A percentile compares a stretch with the other conserved stretches of the same genome.
These are phyloP conservation scores for Musa acuminata DNA, from an alignment of 176 grass and related monocot genomes.

Conservation along the genomic window DNA sequence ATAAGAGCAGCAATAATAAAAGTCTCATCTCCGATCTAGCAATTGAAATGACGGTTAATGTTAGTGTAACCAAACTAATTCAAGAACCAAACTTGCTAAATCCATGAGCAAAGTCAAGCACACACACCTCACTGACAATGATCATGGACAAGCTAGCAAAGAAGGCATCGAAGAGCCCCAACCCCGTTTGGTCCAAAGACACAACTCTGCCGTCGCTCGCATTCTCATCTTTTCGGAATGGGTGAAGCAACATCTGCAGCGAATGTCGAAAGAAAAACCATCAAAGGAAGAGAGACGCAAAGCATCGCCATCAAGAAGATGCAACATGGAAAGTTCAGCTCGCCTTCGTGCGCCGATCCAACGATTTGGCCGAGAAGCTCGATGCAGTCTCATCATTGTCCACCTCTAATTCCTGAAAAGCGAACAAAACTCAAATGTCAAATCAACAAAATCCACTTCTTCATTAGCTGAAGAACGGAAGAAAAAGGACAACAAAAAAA, in stretches of 20 bases:
- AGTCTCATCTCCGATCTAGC: slow-evolving; percentile 85
- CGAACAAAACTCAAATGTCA: background rate
- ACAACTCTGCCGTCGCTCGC: slow-evolving; percentile 32
- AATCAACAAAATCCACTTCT: background rate
- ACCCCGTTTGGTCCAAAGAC: slow-evolving; percentile 34
- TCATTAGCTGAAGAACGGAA: background rate
- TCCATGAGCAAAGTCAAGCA: background rate
- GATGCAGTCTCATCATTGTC: slow-evolving; percentile 7
- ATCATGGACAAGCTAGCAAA: slow-evolving; percentile 88
- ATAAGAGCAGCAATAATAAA: slow-evolving; percentile 97
- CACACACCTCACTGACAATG: slow-evolving; percentile 63
- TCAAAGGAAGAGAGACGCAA: background rate
- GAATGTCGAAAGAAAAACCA: background rate
- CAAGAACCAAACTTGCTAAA: background rate
- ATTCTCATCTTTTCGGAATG: slow-evolving; percentile 32
- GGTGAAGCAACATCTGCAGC: slow-evolving; percentile 28
- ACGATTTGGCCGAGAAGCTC: background rate
- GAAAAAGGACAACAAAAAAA: no score
- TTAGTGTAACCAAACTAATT: background rate
- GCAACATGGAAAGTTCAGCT: background rate
- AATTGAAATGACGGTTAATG: background rate
- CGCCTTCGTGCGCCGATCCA: slow-evolving; percentile 38
- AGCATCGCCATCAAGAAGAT: background rate
- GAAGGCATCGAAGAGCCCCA: slow-evolving; percentile 79
- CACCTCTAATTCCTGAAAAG: slow-evolving; percentile 6